phyloP scores from a whole-genome alignment of 305 asterid genomes.

The Salvia sclarea region DNA sequence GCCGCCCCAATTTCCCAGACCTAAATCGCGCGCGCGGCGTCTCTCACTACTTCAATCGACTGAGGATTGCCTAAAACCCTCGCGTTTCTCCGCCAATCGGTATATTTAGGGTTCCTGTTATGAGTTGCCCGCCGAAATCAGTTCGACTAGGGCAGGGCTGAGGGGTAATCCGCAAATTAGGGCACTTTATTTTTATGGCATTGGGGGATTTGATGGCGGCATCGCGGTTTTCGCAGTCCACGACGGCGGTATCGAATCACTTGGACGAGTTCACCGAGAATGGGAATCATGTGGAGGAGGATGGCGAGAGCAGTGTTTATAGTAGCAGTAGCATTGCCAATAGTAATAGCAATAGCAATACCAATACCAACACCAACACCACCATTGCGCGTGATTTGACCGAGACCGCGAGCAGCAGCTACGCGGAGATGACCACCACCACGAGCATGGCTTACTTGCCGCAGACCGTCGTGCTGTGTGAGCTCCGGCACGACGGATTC shows the following conservation, averaged over 20 bases:
- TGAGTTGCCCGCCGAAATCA: slow-evolving; percentile 67
- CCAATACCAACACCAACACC: too few relatives aligned
- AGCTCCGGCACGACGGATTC: slow-evolving; percentile 89
- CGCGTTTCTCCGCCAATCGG: slow-evolving; percentile 32
- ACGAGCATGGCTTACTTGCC: slow-evolving; percentile 95
- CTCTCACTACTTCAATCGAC: slow-evolving; percentile 28
- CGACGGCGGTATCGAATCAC: slow-evolving; percentile 66
- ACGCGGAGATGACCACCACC: slow-evolving; percentile 52
- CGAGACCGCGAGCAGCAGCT: slow-evolving; percentile 76
- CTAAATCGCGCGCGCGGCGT: slow-evolving; percentile 32
- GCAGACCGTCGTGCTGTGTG: slow-evolving; percentile 81
- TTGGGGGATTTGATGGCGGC: slow-evolving; percentile 97
- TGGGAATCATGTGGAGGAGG: slow-evolving; percentile 50
- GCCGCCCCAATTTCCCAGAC: slow-evolving; percentile 26
- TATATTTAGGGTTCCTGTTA: slow-evolving; percentile 64
- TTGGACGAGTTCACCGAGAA: slow-evolving; percentile 56
- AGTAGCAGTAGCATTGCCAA: slow-evolving; percentile 33
- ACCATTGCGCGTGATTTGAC: slow-evolving; percentile 61
- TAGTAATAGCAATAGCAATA: slow-evolving; percentile 34
- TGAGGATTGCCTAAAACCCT: slow-evolving; percentile 22
- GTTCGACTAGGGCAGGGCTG: slow-evolving; percentile 93
- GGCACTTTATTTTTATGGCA: slow-evolving; percentile 75
- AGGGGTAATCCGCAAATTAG: slow-evolving; percentile 26
- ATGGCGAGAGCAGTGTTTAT: slow-evolving; percentile 50
- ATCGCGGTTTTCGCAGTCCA: slow-evolving; percentile 66